Base-by-base conservation (phyloP, 2,329 filamentous ascomycete genomes). In the Nemania sp. region DNA sequence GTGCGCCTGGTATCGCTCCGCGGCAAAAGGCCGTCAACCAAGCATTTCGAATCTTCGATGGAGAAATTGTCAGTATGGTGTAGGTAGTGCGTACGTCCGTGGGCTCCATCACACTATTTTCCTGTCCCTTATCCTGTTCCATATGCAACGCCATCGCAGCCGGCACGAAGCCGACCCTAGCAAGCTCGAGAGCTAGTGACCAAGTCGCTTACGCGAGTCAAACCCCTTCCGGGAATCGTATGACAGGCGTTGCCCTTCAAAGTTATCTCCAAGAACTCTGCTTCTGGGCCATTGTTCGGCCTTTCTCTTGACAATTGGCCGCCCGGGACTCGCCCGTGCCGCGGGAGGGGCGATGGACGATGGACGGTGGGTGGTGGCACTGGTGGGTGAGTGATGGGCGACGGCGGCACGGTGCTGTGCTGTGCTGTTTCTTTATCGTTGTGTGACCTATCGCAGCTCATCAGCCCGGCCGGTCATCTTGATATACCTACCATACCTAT, bases 151-250 rank as follows among this genome's bases (percentile, higher is more conserved):
- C 59, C 45, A 60, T 21, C n/a, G 43, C 57, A 47, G 45, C 54
- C 60, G 60, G 60, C 51, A 50, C 56, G 50, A 17, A 55, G 63
- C 60, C 29, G 56, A 48, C 34, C 56, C 56, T 56, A 32, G 53
- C 35, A 17, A 45, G n/a, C 7, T 43, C 20, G 32, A 53, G 11
- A 29, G 29, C 49, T 54, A 54, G 49, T n/a, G 45, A 47, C 46
- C 40, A 46, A 51, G 43, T 21, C 40, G 50, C 59, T 54, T 40
- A 42, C 42, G 46, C 61, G 61, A 63, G 58, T 58, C 61, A 54
- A 61, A 40, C 47, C 54, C 6, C 2, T 20, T 35, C n/a, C 11
- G 25, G 20, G 40, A 18, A 46, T 54, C 49, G 50, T 43, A 51
- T 42, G 45, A 60, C 29, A 29, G 7, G 35, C 11, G 15, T 47